phyloP scores from a whole-genome alignment of 345 rosid genomes.

The Pugionium cornutum region DNA sequence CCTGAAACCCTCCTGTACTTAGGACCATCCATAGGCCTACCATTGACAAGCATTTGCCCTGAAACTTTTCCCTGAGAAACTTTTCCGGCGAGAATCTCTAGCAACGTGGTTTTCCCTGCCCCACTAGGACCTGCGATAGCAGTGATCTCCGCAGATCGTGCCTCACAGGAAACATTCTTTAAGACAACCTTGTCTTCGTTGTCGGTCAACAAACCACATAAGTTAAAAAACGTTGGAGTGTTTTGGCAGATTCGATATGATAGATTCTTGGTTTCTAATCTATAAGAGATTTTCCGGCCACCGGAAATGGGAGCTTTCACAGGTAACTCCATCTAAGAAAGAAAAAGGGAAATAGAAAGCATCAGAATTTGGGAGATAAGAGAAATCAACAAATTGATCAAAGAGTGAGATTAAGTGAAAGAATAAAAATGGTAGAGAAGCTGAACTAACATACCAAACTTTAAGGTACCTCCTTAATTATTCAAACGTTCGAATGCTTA shows the following conservation, averaged over 20 bases:
- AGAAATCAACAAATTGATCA: conserved; percentile 27
- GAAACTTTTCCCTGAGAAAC: conserved; percentile 45
- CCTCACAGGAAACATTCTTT: conserved; percentile 64
- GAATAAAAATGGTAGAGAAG: conserved; percentile 48
- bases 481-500: conserved; percentile 20
- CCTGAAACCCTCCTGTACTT: conserved; percentile 69
- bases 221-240: conserved; percentile 42
- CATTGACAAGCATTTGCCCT: conserved; percentile 69
- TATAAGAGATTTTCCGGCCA: conserved; percentile 47
- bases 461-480: conserved; percentile 24
- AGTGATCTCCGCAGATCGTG: conserved; percentile 64
- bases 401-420: conserved; percentile 40
- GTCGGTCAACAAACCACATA: conserved; percentile 33
- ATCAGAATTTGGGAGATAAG: conserved; percentile 28
- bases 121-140: conserved; percentile 93
- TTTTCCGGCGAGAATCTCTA: conserved; percentile 83
- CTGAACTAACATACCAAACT: conserved; percentile 85
- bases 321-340: conserved; percentile 66
- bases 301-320: conserved; percentile 48
- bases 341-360: conserved; percentile 27
- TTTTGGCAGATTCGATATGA: conserved; percentile 55
- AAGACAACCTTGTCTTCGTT: conserved; percentile 48
- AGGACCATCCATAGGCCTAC: conserved; percentile 53
- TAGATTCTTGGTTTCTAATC: conserved; percentile 57
- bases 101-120: conserved; percentile 86